phyloP scores from a whole-genome alignment of 2,329 filamentous ascomycete species.

The Alternaria rosae region DNA sequence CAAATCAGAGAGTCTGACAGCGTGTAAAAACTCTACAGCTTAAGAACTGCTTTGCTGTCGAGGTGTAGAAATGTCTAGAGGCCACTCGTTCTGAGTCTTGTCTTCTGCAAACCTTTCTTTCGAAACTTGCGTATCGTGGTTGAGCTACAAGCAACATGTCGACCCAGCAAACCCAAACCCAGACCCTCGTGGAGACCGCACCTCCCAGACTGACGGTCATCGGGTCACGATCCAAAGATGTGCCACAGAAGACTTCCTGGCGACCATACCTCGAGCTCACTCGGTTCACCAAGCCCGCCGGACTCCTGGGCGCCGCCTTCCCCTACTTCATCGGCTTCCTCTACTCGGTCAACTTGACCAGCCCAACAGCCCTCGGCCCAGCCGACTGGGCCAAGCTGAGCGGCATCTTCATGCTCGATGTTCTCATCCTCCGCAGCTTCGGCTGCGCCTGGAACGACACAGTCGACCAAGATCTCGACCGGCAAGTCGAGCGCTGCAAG shows the following conservation, averaged over 20 bases:
- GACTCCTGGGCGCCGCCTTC: constrained; percentile 58
- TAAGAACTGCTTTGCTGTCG: constrained; percentile 1
- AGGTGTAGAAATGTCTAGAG: not conserved
- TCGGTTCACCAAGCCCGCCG: constrained; percentile 53
- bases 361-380: constrained; percentile 6
- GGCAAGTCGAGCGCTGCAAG: constrained; percentile 45
- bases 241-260: constrained; percentile 5
- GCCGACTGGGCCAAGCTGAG: constrained; percentile 18
- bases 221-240: not conserved
- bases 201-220: not conserved
- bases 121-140: not conserved
- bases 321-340: constrained; percentile 51
- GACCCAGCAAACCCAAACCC: not conserved
- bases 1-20: not conserved
- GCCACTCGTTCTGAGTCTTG: not conserved
- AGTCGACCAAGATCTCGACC: constrained; percentile 63
- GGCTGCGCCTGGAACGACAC: constrained; percentile 64
- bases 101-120: not conserved
- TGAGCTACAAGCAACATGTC: constrained; percentile 1
- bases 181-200: constrained; percentile 4
- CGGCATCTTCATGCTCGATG: constrained; percentile 57
- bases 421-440: constrained; percentile 35
- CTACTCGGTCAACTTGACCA: constrained; percentile 40
- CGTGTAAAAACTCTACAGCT: not conserved
- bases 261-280: constrained; percentile 51